Evolutionary conservation across 1,284 basidiomycete genomes (phyloP).

Genomic region (Papiliotrema laurentii): DNA sequence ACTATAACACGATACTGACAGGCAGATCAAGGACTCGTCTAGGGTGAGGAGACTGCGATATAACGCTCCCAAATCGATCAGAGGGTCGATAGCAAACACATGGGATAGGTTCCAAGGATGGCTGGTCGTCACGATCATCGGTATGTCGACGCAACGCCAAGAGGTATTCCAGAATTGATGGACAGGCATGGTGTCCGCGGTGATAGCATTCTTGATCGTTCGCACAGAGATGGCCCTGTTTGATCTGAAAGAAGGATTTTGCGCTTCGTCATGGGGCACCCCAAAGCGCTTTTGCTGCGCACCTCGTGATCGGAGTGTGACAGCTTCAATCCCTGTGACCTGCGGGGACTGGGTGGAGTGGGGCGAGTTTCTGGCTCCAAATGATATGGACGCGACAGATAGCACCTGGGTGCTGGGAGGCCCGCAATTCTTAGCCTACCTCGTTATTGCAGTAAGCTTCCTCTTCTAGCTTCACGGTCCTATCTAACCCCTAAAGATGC

Average conservation of each 20-base stretch:
- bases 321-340: slow-evolving; percentile 41
- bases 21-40: slow-evolving; percentile 73
- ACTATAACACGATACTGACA: neutral
- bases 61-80: slow-evolving; percentile 59
- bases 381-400: slow-evolving; percentile 15
- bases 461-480: neutral
- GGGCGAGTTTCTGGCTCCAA: slow-evolving; percentile 52
- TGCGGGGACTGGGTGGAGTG: slow-evolving; percentile 74
- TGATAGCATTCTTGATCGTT: slow-evolving; percentile 82
- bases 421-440: slow-evolving; percentile 66
- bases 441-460: slow-evolving; percentile 65
- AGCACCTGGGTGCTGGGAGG: slow-evolving; percentile 27
- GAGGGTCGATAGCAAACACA: slow-evolving; percentile 64
- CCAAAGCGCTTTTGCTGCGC: slow-evolving; percentile 79
- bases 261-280: slow-evolving; percentile 63
- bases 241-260: slow-evolving; percentile 89
- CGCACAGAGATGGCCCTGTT: slow-evolving; percentile 88
- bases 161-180: neutral
- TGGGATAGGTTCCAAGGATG: slow-evolving; percentile 84
- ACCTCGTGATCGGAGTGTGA: slow-evolving; percentile 21
- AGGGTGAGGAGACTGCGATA: slow-evolving; percentile 66
- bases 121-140: slow-evolving; percentile 76
- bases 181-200: slow-evolving; percentile 68
- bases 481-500: slow-evolving; percentile 42
- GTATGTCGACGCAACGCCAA: slow-evolving; percentile 11